A percentile compares a stretch with the other conserved stretches of the same genome.
Conservation (phyloP, 176 grass and related monocot genomes). For the Triticum timopheevii region DNA sequence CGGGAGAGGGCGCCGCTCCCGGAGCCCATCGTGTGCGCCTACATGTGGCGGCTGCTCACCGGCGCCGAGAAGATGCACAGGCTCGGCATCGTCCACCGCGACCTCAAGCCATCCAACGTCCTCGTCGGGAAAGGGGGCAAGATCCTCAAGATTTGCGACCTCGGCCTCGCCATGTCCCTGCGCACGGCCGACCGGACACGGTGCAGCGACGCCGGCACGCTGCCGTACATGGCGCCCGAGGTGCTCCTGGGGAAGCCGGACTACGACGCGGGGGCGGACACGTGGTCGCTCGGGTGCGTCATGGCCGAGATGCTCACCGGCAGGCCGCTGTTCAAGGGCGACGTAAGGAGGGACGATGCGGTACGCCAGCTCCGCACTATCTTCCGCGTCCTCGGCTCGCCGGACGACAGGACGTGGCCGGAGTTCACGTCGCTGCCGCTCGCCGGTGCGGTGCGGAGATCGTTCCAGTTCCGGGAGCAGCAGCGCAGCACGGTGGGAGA, state of each 20-base stretch:
- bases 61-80: not conserved
- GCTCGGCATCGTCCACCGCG: not conserved
- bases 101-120: not conserved
- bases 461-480: not conserved
- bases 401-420: not conserved
- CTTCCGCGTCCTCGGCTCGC: not conserved
- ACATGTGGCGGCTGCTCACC: not conserved
- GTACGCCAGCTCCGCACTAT: not conserved
- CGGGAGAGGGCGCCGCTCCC: not conserved
- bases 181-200: not conserved
- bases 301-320: not conserved
- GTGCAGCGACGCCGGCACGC: not conserved
- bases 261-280: not conserved
- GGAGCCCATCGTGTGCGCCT: not conserved
- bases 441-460: not conserved
- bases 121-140: not conserved
- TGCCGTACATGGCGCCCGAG: not conserved
- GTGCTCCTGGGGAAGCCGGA: not conserved
- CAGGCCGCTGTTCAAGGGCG: not conserved
- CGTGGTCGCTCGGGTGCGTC: not conserved
- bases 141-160: not conserved
- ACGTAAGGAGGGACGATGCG: not conserved
- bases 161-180: not conserved
- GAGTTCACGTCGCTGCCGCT: not conserved
- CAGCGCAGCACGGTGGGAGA: not conserved